Conservation (phyloP, 2,329 filamentous ascomycete genomes). For the Colletotrichum navitas region DNA sequence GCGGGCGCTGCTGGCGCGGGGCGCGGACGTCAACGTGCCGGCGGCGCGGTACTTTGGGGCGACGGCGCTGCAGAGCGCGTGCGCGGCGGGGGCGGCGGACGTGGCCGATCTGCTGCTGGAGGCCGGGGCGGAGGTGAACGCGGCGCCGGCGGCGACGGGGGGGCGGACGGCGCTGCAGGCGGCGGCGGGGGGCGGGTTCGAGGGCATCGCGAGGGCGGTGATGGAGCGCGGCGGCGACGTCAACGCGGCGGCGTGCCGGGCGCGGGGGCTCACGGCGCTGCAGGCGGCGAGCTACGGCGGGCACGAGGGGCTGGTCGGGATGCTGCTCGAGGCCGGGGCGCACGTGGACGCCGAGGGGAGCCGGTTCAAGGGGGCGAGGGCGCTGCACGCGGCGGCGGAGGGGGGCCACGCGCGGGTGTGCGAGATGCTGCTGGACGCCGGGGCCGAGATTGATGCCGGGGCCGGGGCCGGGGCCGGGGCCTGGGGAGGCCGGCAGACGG, state of each 20-base stretch:
- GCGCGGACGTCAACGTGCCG: slow-evolving; percentile 49
- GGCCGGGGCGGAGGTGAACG: slow-evolving; percentile 51
- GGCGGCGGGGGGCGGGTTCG: slow-evolving; percentile 36
- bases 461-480: slow-evolving; percentile 36
- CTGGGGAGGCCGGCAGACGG: slow-evolving; percentile 46
- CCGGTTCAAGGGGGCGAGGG: slow-evolving; percentile 41
- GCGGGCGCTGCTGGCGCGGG: slow-evolving; percentile 46
- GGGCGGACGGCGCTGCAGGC: slow-evolving; percentile 46
- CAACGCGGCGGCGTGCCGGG: slow-evolving; percentile 40
- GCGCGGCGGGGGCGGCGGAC: slow-evolving; percentile 46
- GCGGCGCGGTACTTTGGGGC: slow-evolving; percentile 50
- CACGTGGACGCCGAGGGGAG: slow-evolving; percentile 46
- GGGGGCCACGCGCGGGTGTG: slow-evolving; percentile 43
- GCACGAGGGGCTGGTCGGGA: slow-evolving; percentile 49
- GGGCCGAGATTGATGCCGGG: slow-evolving; percentile 55
- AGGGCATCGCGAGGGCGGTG: slow-evolving; percentile 36
- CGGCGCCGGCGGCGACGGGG: slow-evolving; percentile 42
- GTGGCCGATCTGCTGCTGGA: slow-evolving; percentile 48
- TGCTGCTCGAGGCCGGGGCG: slow-evolving; percentile 44
- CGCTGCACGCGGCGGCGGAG: slow-evolving; percentile 44
- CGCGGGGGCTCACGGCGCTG: slow-evolving; percentile 49
- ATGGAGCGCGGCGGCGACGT: slow-evolving; percentile 37
- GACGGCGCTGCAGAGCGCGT: slow-evolving; percentile 56
- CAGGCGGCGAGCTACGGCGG: slow-evolving; percentile 52
- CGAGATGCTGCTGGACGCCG: slow-evolving; percentile 49